A percentile compares a stretch with the other conserved stretches of the same genome.
These are phyloP conservation scores for Lepidium didymum DNA, from an alignment of 345 rosid genomes.

Conservation along the genomic window DNA sequence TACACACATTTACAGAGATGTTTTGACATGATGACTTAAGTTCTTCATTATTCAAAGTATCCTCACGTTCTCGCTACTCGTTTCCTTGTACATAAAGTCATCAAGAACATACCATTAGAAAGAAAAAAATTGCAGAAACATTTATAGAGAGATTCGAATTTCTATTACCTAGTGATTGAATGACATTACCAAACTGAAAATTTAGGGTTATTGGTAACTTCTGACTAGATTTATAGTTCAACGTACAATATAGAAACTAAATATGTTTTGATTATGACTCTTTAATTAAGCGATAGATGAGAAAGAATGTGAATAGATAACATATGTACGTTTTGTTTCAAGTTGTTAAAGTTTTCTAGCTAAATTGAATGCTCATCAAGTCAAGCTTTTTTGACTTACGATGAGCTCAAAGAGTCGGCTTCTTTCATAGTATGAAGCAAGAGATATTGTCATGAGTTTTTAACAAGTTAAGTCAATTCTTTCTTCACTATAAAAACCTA, in stretches of 20 bases:
- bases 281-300: neutral
- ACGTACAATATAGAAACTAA: too few relatives aligned
- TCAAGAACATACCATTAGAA: neutral
- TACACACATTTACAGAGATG: slow-evolving; percentile 20
- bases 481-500: slow-evolving; percentile 16
- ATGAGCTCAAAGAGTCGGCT: slow-evolving; percentile 28
- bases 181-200: too few relatives aligned
- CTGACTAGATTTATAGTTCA: neutral
- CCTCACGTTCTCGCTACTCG: slow-evolving; percentile 10
- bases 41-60: slow-evolving; percentile 11
- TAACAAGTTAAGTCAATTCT: slow-evolving; percentile 14
- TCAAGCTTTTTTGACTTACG: slow-evolving; percentile 7
- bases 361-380: slow-evolving; percentile 8
- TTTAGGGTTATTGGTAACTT: neutral
- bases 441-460: slow-evolving; percentile 13
- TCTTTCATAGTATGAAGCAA: slow-evolving; percentile 27
- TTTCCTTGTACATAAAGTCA: slow-evolving; percentile 12
- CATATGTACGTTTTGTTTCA: neutral
- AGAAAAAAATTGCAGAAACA: neutral
- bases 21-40: slow-evolving; percentile 5
- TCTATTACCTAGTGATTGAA: too few relatives aligned
- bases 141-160: neutral
- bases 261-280: neutral
- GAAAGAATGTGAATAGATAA: neutral
- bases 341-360: neutral